Base-by-base conservation (phyloP, 2,329 filamentous ascomycete species). In the Epichloe coenophiala region DNA sequence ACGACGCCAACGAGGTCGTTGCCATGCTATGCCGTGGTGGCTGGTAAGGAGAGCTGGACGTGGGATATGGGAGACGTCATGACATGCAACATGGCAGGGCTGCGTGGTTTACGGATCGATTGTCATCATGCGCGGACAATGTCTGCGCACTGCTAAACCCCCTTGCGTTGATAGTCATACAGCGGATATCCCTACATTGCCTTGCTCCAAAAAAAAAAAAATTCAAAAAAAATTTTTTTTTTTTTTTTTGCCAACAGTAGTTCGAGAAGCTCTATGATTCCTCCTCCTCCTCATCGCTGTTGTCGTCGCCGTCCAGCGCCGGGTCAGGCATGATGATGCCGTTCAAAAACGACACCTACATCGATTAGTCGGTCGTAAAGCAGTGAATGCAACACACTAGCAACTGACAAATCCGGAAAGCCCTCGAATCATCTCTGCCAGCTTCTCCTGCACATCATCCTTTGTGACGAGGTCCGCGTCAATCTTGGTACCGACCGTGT, bases 321-420 rank as follows among this genome's bases (percentile, higher is more conserved):
- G 73, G 73, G 61, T 88, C 85, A 3, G 85, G 84, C 83, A 86
- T 86, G 52, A 87, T 82, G 42, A 86, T 74, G 52, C 73, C 77
- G 60, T 88, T 89, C 53, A 88, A 64, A 65, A 85, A 86, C 33
- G 80, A 78, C 49, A 88, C 71, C 83, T 87, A n/a, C 19, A 5
- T 0, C 12, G 38, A 48, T 39, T 48, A 54, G 42, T 15, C 13
- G 19, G 8, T 15, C 19, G 13, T n/a, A 5, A 15, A 49, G 47
- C 38, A 9, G 31, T 2, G 23, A 11, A 42, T 4, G 2, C 9
- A 4, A 12, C 7, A 9, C 43, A 15, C 5, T 4, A 6, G 8
- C 27, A 53, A 31, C 53, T 78, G 71, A 94, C 88, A 70, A 91
- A 95, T 41, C 83, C 83, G 55, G 81, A 80, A 76, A 95, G 78